A percentile compares a stretch with the other conserved stretches of the same genome.
Conservation (phyloP, 768 basidiomycete genomes). For the Trametes cinnabarina region DNA sequence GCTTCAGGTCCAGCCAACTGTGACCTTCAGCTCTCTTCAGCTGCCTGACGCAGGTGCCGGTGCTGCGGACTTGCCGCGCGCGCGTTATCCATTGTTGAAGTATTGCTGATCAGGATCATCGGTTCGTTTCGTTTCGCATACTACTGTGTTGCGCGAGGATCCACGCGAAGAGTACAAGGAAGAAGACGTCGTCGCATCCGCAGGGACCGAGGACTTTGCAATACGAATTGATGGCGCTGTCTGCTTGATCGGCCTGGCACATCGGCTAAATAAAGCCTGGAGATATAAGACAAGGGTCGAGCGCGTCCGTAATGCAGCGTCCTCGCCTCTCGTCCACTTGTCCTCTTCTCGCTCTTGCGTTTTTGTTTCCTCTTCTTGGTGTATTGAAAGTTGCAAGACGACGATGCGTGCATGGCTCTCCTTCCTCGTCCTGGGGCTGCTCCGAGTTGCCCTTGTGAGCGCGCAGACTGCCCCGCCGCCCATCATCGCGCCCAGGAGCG, state of each 20-base stretch:
- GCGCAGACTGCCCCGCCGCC: neutral
- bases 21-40: no score
- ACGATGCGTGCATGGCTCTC: neutral
- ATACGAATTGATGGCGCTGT: neutral
- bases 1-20: no score
- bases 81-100: no score
- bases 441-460: neutral
- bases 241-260: neutral
- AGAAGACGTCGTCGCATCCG: no score
- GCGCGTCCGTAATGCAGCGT: neutral
- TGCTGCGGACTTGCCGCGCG: no score
- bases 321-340: neutral
- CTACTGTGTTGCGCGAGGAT: no score
- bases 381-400: neutral
- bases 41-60: no score
- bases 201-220: neutral
- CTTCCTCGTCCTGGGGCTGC: neutral
- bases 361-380: no score
- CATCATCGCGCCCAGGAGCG: neutral
- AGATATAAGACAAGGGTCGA: neutral
- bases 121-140: no score
- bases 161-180: neutral
- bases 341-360: neutral
- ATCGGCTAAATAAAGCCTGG: neutral
- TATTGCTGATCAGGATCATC: no score